Evolutionary conservation across 768 basidiomycete species (phyloP), one percentile per base, ranked within the genome.

Genomic region (Trametes cinnabarina): DNA sequence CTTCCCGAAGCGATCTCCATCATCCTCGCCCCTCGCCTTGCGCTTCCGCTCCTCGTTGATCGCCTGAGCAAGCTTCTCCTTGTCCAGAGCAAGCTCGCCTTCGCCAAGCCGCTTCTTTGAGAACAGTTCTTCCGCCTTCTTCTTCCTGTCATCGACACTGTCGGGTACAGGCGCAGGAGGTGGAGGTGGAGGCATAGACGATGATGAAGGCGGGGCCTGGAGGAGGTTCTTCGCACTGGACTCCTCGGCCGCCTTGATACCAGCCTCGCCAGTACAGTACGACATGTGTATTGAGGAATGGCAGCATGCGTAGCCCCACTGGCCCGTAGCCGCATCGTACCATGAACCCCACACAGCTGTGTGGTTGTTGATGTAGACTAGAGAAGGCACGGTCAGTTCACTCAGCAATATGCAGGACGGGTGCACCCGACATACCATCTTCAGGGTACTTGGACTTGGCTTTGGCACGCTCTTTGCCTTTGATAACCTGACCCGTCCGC

Each of bases 281-380:
- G 95, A 95, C 48, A 90, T 75, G 66, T 93, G 88, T 26, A 93
- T 76, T 43, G 68, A 79, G 10, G 94, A 94, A 68, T 97, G 95
- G 68, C 97, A 99, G 72, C 97, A 99, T 25, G 84, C 88, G 71
- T 88, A 99, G 35, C 97, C 97, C 97, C 97, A 99, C 58, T 77
- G 68, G 14, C 86, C 83, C 3, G 81, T 79, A 12, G 82, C 75
- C 15, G 76, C 60, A 63, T 91, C 86, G 70, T 91, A 98, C 86
- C 87, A 98, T 42, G 97, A 99, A 43, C 97, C 97, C 97, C 97
- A 99, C n/a, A 98, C 87, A 4, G 85, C 78, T 0, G 89, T 94
- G 68, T 99, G 97, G 68, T 99, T 99, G 72, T 94, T 95, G 67
- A 90, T 76, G 65, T 82, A 87, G 7, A 94, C 94, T 98, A 62